A percentile compares a stretch with the other conserved stretches of the same genome.
These are phyloP conservation scores for Fusarium succisae DNA, from an alignment of 2,329 filamentous ascomycete species.

Conservation along the genomic window DNA sequence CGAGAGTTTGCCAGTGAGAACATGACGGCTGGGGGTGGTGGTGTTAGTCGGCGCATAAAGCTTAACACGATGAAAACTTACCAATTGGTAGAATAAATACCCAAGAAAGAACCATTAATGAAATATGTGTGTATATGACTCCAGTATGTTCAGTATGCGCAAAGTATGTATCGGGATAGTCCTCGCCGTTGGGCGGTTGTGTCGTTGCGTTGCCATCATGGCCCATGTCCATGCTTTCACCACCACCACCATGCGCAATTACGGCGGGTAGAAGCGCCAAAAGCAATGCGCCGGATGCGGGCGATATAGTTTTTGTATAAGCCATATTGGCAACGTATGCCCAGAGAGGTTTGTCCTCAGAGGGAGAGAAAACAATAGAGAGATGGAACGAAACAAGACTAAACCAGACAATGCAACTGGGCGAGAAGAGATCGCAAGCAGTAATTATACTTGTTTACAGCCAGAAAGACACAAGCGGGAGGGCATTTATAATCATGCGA, in stretches of 20 bases:
- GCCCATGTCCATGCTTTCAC: slow-evolving; percentile 13
- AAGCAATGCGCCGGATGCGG: not conserved
- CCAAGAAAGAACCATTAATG: slow-evolving; percentile 77
- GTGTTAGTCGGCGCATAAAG: slow-evolving; percentile 7
- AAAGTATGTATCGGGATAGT: slow-evolving; percentile 67
- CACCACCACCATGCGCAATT: slow-evolving; percentile 31
- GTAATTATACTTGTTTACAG: not conserved
- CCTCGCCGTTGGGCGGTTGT: slow-evolving; percentile 41
- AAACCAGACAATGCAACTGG: not conserved
- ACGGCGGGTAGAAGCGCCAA: slow-evolving; percentile 30
- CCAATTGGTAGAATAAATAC: slow-evolving; percentile 76
- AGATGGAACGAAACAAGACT: not conserved
- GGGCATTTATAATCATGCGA: slow-evolving; percentile 8
- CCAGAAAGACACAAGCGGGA: not conserved
- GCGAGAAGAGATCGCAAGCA: not conserved
- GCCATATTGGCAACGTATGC: not conserved
- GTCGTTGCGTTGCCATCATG: slow-evolving; percentile 15
- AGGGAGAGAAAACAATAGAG: not conserved
- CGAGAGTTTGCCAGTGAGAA: slow-evolving; percentile 84
- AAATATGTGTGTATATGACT: slow-evolving; percentile 75
- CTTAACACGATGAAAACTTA: slow-evolving; percentile 53
- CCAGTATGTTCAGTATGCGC: slow-evolving; percentile 60
- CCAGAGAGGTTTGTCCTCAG: not conserved
- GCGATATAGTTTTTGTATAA: not conserved
- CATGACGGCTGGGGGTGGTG: slow-evolving; percentile 73